Evolutionary conservation across 345 rosid genomes (phyloP).

Genomic region (Brassica juncea): DNA sequence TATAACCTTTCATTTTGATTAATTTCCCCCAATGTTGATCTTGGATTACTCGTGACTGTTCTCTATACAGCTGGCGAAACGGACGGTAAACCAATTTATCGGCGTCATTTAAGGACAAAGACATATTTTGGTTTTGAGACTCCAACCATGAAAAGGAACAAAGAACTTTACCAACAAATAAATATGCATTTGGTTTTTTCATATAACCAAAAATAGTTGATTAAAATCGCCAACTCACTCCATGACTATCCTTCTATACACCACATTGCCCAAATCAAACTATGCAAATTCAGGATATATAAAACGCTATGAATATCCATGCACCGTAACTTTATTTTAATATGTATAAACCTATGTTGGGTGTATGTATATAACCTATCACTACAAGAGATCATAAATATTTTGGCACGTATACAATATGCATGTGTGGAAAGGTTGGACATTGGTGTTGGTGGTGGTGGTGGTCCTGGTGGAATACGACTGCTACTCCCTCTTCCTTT

Average conservation of each 20-base stretch:
- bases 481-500: constrained; percentile 26
- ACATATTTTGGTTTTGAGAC: neutral
- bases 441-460: constrained; percentile 33
- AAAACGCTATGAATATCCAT: neutral
- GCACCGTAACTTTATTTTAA: neutral
- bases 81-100: constrained; percentile 26
- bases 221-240: neutral
- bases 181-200: neutral
- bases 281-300: neutral
- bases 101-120: neutral
- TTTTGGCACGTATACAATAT: constrained; percentile 28
- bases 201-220: neutral
- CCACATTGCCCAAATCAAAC: neutral
- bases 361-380: neutral
- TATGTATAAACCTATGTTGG: neutral
- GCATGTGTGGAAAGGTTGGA: constrained; percentile 34
- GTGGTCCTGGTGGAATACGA: constrained; percentile 35
- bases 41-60: constrained; percentile 25
- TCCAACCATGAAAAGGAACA: neutral
- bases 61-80: constrained; percentile 26
- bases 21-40: neutral
- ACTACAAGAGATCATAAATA: neutral
- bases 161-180: neutral
- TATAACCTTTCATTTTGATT: neutral
- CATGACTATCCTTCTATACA: neutral